phyloP scores from a whole-genome alignment of 495 filamentous ascomycete genomes.

The Xylaria flabelliformis region DNA sequence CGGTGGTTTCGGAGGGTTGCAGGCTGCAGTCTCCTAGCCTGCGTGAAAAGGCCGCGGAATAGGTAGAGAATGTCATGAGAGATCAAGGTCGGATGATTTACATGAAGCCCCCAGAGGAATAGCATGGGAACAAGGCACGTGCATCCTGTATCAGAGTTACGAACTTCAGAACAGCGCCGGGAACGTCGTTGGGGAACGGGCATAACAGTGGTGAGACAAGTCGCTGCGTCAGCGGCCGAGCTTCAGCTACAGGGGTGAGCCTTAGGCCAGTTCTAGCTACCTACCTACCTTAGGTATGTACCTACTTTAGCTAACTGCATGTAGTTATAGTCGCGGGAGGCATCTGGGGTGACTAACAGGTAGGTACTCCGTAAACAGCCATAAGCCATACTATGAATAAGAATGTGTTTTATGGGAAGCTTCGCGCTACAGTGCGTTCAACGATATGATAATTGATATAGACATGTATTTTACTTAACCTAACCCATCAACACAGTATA shows the following conservation, averaged over 20 bases:
- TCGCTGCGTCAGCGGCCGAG: neutral
- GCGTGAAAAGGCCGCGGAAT: neutral
- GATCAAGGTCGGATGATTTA: neutral
- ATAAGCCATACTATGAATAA: neutral
- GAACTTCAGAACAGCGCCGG: neutral
- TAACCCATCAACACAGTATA: neutral
- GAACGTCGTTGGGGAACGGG: neutral
- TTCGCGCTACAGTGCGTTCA: neutral
- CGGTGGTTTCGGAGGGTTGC: conserved; percentile 1
- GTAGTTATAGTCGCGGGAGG: neutral
- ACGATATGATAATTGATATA: neutral
- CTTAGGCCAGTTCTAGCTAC: too few relatives aligned
- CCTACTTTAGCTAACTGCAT: neutral
- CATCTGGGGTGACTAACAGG: neutral
- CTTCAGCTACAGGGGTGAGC: neutral
- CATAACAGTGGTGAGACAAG: conserved; percentile 13
- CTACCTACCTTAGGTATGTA: too few relatives aligned
- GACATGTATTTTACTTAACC: neutral
- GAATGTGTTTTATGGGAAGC: neutral
- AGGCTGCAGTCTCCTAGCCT: neutral
- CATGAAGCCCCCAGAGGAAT: conserved; percentile 8
- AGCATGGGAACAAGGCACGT: conserved; percentile 1
- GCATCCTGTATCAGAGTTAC: neutral
- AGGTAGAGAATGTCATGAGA: neutral
- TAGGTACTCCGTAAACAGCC: neutral